phyloP scores from a whole-genome alignment of 2,329 filamentous ascomycete genomes.

The Phyllosticta citriasiana region DNA sequence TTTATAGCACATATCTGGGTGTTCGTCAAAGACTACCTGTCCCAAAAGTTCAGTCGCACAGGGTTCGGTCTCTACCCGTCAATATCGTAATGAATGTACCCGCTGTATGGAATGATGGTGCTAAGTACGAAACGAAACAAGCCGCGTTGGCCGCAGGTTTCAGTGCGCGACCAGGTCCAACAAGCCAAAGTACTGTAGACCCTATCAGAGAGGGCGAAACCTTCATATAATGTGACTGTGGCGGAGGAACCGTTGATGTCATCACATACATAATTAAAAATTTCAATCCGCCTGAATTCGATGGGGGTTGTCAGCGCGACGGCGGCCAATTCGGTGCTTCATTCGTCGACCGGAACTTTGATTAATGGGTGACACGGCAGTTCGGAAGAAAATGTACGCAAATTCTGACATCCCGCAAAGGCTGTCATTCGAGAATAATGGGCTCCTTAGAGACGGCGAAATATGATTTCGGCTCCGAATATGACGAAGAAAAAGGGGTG shows the following conservation, averaged over 20 bases:
- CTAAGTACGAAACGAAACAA: slow-evolving; percentile 72
- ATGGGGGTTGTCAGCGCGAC: slow-evolving; percentile 67
- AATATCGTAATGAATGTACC: slow-evolving; percentile 75
- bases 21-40: too few relatives aligned
- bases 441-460: too few relatives aligned
- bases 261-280: slow-evolving; percentile 64
- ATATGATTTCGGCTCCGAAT: too few relatives aligned
- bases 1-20: too few relatives aligned
- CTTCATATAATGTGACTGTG: slow-evolving; percentile 46
- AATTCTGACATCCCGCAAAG: too few relatives aligned
- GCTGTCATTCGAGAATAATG: too few relatives aligned
- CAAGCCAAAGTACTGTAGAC: slow-evolving; percentile 42
- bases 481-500: too few relatives aligned
- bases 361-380: slow-evolving; percentile 18
- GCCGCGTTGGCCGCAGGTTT: slow-evolving; percentile 71
- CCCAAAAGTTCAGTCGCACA: too few relatives aligned
- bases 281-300: slow-evolving; percentile 59
- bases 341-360: slow-evolving; percentile 43
- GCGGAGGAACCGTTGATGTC: slow-evolving; percentile 57
- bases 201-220: slow-evolving; percentile 44
- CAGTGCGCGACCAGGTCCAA: slow-evolving; percentile 65
- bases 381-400: slow-evolving; percentile 15
- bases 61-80: slow-evolving; percentile 45
- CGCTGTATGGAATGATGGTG: slow-evolving; percentile 74
- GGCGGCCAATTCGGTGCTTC: slow-evolving; percentile 69